Percentiles rank a stretch among this genome's conserved stretches.
Evolutionary conservation across 2,329 filamentous ascomycete species (phyloP).

Genomic region (Fusarium brevicatenulatum): DNA sequence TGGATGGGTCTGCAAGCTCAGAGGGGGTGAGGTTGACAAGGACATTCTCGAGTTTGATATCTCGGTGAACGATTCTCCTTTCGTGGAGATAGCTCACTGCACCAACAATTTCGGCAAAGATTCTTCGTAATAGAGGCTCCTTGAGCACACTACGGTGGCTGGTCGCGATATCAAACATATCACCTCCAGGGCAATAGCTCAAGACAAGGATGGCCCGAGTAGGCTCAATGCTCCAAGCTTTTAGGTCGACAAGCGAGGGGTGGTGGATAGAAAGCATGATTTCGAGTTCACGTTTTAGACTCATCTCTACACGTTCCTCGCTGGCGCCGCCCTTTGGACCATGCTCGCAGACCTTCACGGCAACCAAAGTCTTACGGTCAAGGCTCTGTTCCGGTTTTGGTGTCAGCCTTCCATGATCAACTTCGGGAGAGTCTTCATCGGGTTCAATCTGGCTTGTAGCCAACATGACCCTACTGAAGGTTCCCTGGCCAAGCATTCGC

Average conservation of each 20-base stretch:
- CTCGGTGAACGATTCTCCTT: constrained; percentile 89
- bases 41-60: constrained; percentile 97
- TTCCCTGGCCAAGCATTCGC: constrained; percentile 86
- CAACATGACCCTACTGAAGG: constrained; percentile 93
- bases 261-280: constrained; percentile 90
- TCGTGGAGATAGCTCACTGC: constrained; percentile 88
- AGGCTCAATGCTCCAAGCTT: constrained; percentile 88
- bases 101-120: constrained; percentile 88
- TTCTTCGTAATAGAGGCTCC: constrained; percentile 77
- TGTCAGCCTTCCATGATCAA: constrained; percentile 48
- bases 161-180: constrained; percentile 92
- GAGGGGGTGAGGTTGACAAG: constrained; percentile 83
- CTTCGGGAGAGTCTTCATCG: constrained; percentile 56
- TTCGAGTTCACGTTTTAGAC: constrained; percentile 92
- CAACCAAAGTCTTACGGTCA: constrained; percentile 85
- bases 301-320: constrained; percentile 92
- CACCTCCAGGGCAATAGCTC: constrained; percentile 92
- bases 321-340: constrained; percentile 93
- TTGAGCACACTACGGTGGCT: constrained; percentile 74
- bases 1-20: constrained; percentile 70
- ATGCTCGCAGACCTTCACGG: constrained; percentile 95
- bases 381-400: constrained; percentile 46
- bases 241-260: constrained; percentile 89
- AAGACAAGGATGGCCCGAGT: constrained; percentile 86
- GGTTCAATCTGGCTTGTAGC: constrained; percentile 79